A percentile compares a stretch with the other conserved stretches of the same genome.
These are phyloP conservation scores for Rhodotorula sp. DNA, from an alignment of 1,284 basidiomycete genomes.

Conservation along the genomic window DNA sequence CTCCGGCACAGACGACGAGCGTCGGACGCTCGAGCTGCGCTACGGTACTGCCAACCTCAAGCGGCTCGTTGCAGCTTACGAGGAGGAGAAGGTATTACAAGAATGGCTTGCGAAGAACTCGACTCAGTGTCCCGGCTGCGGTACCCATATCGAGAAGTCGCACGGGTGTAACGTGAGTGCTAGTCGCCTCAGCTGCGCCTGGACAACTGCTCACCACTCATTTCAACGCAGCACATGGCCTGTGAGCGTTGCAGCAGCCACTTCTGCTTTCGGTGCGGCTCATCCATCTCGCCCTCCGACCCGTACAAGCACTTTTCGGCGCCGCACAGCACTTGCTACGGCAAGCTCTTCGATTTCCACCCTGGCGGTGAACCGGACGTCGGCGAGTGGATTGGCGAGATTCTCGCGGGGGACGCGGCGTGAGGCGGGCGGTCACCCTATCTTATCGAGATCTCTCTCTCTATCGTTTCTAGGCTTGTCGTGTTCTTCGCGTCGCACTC, in stretches of 20 bases:
- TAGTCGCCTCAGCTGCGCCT: constrained; percentile 49
- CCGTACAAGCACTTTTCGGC: constrained; percentile 66
- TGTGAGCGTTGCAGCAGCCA: constrained; percentile 66
- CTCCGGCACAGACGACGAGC: constrained; percentile 55
- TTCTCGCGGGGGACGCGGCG: neutral
- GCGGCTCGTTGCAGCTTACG: constrained; percentile 59
- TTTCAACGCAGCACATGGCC: constrained; percentile 61
- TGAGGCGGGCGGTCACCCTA: neutral
- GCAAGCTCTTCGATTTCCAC: constrained; percentile 41
- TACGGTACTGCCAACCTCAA: constrained; percentile 62
- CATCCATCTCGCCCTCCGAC: constrained; percentile 47
- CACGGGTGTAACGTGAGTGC: constrained; percentile 61
- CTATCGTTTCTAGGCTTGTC: neutral
- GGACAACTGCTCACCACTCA: constrained; percentile 13
- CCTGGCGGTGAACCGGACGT: constrained; percentile 22
- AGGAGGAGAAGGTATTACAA: constrained; percentile 66
- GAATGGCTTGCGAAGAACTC: constrained; percentile 64
- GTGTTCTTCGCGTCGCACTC: neutral
- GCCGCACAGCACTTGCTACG: constrained; percentile 30
- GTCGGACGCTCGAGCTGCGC: constrained; percentile 58
- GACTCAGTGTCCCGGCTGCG: constrained; percentile 66
- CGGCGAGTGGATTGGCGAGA: constrained; percentile 25
- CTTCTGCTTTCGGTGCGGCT: constrained; percentile 67
- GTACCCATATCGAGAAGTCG: constrained; percentile 62
- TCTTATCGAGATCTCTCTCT: neutral